Conservation (phyloP, 2,329 filamentous ascomycete genomes). For the Chaetomium olivaceum region DNA sequence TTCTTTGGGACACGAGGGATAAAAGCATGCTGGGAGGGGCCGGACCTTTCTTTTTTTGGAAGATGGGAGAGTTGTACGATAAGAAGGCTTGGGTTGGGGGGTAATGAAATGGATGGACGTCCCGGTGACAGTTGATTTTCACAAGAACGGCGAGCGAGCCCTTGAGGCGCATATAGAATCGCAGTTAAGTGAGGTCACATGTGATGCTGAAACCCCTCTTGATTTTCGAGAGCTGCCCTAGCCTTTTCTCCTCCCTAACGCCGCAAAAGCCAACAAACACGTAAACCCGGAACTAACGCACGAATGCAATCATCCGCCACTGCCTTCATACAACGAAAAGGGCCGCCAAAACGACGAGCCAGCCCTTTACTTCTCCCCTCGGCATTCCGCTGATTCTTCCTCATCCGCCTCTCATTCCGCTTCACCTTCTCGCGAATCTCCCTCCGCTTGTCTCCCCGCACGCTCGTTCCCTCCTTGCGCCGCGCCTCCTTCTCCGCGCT, state of each 20-base stretch:
- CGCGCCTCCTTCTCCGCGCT: slow-evolving; percentile 71
- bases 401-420: slow-evolving; percentile 69
- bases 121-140: slow-evolving; percentile 18
- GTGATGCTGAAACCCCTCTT: neutral
- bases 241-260: slow-evolving; percentile 16
- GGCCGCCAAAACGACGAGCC: no score
- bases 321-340: neutral
- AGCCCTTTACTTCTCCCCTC: slow-evolving; percentile 28
- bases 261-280: neutral
- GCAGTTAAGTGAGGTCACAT: neutral
- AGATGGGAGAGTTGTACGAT: slow-evolving; percentile 16
- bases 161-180: no score
- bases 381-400: slow-evolving; percentile 61
- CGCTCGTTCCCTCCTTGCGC: slow-evolving; percentile 61
- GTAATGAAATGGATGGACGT: slow-evolving; percentile 16
- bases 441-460: slow-evolving; percentile 62
- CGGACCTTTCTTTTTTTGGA: slow-evolving; percentile 5
- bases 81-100: slow-evolving; percentile 1
- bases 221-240: slow-evolving; percentile 7
- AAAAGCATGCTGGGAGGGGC: slow-evolving; percentile 11
- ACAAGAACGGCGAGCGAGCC: neutral
- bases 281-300: slow-evolving; percentile 2
- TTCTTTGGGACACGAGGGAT: slow-evolving; percentile 2
- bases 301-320: neutral
- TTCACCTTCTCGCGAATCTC: slow-evolving; percentile 69